Evolutionary conservation across 768 basidiomycete species (phyloP), one percentile per base, ranked within the genome.

Genomic region (Boletus rubroflammeus): DNA sequence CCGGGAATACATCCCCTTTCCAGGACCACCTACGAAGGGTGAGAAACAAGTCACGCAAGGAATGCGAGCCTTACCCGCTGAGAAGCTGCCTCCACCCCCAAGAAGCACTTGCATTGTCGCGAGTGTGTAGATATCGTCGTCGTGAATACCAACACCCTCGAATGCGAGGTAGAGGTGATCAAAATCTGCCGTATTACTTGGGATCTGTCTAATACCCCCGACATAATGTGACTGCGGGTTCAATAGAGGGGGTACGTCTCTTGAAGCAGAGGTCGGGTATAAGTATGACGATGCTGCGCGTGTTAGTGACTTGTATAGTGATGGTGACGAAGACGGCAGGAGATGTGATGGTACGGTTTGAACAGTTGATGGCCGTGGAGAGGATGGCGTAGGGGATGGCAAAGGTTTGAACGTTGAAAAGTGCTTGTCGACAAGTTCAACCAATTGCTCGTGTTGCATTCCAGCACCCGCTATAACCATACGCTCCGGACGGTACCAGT

Each of bases 1-100:
- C 25, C 96, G 87, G 32, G 94, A 93, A 78, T 97, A 98, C 96
- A 98, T 98, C 63, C 96, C 96, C 76, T 98, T 98, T 15, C 96
- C 96, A 3, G 96, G 96, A 4, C 96, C 96, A 59, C 96, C 93
- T 81, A 62, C 3, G 7, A 23, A 48, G 47, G 35, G 49, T 61
- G 50, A 51, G 57, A 54, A 36, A 31, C 19, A 5, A 32, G 28
- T 42, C 47, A 49, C 41, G 6, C 21, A 31, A 45, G 15, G 19
- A 49, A 40, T 3, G 15, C 32, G 7, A 34, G 9, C 58, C 75
- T 38, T 62, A 85, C 84, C 90, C 15, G 96, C 96, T 34, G 94
- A 97, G 79, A 99, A 99, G 68, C 87, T 90, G 17, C 94, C 94
- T 8, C 96, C 96, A 1, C 96, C 96, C 31, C 96, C 96, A 15